Conservation (phyloP, 2,329 filamentous ascomycete genomes). For the Parasarocladium wereldwijsianum region DNA sequence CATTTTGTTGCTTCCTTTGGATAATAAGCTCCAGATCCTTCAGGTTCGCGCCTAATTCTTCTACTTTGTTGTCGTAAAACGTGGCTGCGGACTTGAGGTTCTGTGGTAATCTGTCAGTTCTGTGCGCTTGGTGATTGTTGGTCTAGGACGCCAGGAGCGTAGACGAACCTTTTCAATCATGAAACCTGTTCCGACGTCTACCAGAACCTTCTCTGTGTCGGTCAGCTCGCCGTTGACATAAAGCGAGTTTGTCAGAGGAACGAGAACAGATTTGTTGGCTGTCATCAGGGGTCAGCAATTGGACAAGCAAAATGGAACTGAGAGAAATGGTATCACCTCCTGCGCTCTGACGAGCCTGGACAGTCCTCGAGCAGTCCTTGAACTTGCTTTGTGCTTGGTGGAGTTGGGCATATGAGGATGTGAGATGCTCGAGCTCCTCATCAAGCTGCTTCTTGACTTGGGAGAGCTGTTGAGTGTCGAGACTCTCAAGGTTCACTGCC, state of each 20-base stretch:
- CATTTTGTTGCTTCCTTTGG: conserved; percentile 64
- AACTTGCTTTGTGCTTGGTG: conserved; percentile 86
- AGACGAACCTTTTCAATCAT: conserved; percentile 71
- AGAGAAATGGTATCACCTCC: conserved; percentile 7
- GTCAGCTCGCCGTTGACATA: conserved; percentile 79
- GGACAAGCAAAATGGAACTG: background rate
- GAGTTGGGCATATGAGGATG: conserved; percentile 76
- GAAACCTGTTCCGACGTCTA: conserved; percentile 89
- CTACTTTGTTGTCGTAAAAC: conserved; percentile 43
- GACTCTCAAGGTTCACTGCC: conserved; percentile 55
- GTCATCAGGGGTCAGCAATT: background rate
- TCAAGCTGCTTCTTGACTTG: conserved; percentile 93
- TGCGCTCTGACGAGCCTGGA: conserved; percentile 28
- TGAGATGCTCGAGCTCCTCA: conserved; percentile 89
- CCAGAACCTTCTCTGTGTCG: conserved; percentile 62
- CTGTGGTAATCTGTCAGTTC: conserved; percentile 15
- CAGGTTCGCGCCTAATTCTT: conserved; percentile 35
- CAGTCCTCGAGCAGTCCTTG: conserved; percentile 71
- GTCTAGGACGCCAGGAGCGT: background rate
- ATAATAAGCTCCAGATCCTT: conserved; percentile 43
- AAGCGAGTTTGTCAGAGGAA: conserved; percentile 88
- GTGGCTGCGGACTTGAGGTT: conserved; percentile 35
- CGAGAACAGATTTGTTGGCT: conserved; percentile 49
- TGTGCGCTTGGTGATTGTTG: background rate
- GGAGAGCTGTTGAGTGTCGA: conserved; percentile 73